phyloP scores from a whole-genome alignment of 106 monocot genomes.

The Dactylorhiza incarnata region DNA sequence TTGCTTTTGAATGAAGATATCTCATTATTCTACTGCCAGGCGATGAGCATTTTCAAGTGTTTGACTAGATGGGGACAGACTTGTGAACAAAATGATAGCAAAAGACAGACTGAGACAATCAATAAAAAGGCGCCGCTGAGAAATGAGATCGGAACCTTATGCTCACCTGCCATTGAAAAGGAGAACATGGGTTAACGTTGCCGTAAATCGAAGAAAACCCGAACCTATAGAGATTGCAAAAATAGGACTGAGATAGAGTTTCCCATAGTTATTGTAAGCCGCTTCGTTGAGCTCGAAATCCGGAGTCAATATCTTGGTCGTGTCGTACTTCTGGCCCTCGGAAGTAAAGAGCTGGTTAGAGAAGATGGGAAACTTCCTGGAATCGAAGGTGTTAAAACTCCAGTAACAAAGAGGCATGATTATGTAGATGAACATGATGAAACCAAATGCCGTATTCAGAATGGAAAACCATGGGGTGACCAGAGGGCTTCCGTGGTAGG shows the following conservation, averaged over 20 bases:
- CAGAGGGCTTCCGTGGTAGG: constrained; percentile 86
- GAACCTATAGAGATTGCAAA: constrained; percentile 81
- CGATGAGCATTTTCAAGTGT: not conserved
- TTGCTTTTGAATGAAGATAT: no score
- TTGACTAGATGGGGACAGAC: not conserved
- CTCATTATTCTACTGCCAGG: not conserved
- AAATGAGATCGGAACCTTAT: not conserved
- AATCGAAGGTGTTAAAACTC: constrained; percentile 71
- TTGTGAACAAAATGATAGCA: not conserved
- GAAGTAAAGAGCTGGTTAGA: constrained; percentile 79
- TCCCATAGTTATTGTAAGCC: constrained; percentile 65
- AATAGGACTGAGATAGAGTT: constrained; percentile 75
- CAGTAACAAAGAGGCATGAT: constrained; percentile 85
- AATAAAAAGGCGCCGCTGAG: not conserved
- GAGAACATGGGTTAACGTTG: constrained; percentile 67
- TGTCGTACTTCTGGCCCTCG: constrained; percentile 60
- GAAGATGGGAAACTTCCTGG: constrained; percentile 84
- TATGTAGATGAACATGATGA: constrained; percentile 88
- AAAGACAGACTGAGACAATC: not conserved
- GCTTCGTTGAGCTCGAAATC: constrained; percentile 68
- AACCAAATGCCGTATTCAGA: constrained; percentile 58
- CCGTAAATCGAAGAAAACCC: constrained; percentile 71
- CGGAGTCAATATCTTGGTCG: constrained; percentile 48
- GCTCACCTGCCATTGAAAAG: constrained; percentile 73
- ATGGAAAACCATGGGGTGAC: constrained; percentile 81